phyloP scores from a whole-genome alignment of 192 early-diverging fungal species.

The Dimargaris verticillata region DNA sequence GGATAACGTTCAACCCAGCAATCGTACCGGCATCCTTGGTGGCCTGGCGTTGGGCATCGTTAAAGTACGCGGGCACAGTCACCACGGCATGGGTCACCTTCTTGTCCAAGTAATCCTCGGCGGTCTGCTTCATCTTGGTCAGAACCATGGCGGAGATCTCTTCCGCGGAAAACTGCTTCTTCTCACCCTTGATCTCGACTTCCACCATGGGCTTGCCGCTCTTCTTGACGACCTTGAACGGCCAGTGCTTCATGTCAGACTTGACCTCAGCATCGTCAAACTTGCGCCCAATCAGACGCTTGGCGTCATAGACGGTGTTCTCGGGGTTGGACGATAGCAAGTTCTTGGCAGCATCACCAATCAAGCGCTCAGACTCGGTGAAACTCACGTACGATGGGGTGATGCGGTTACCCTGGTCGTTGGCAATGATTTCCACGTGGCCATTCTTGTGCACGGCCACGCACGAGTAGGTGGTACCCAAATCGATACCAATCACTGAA shows the following conservation, averaged over 20 bases:
- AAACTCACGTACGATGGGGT: constrained; percentile 96
- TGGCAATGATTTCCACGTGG: constrained; percentile 91
- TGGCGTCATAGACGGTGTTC: constrained; percentile 98
- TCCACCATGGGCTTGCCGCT: constrained; percentile 78
- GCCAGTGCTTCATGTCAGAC: constrained; percentile 98
- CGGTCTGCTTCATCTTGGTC: constrained; percentile 96
- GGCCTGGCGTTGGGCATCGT: constrained; percentile 98
- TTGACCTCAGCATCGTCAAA: constrained; percentile 87
- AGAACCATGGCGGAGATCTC: constrained; percentile 97
- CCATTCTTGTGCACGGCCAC: constrained; percentile 55
- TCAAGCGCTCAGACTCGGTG: constrained; percentile 93
- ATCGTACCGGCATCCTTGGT: constrained; percentile 99
- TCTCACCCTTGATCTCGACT: constrained; percentile 93
- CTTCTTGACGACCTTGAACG: constrained; percentile 88
- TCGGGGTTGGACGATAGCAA: constrained; percentile 95
- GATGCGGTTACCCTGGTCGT: constrained; percentile 98
- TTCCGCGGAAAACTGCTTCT: constrained; percentile 88
- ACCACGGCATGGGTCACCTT: constrained; percentile 78
- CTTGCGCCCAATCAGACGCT: constrained; percentile 93
- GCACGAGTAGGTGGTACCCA: constrained; percentile 40
- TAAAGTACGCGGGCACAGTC: constrained; percentile 97
- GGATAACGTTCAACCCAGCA: constrained; percentile 89
- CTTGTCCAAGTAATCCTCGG: constrained; percentile 78
- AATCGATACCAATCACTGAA: constrained; percentile 40
- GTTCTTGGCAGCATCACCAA: constrained; percentile 99